These are phyloP conservation scores for Arthrobotrys pseudoclavata DNA, from an alignment of 2,329 filamentous ascomycete genomes.

Conservation along the genomic window DNA sequence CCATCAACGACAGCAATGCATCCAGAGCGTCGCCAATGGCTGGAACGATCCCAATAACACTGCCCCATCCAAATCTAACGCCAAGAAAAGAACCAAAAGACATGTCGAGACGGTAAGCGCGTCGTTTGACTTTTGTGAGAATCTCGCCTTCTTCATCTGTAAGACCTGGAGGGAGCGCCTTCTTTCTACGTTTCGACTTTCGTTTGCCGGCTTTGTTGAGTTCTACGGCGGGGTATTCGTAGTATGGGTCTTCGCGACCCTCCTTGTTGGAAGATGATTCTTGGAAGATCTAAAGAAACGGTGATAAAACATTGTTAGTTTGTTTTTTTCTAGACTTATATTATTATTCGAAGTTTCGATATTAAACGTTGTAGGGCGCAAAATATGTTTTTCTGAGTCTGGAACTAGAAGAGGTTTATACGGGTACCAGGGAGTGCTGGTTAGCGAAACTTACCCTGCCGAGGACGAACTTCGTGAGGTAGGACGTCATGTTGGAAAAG, in stretches of 20 bases:
- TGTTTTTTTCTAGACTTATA: too few species aligned
- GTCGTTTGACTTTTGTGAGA: constrained; percentile 85
- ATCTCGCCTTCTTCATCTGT: constrained; percentile 84
- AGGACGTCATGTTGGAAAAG: constrained; percentile 69
- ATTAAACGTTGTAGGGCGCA: too few species aligned
- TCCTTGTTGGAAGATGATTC: constrained; percentile 73
- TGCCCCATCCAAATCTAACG: constrained; percentile 88
- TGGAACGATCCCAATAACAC: constrained; percentile 86
- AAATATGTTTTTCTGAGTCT: too few species aligned
- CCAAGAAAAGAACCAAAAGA: constrained; percentile 84
- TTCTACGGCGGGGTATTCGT: constrained; percentile 76
- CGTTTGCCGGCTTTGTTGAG: constrained; percentile 66
- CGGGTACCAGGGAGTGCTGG: too few species aligned
- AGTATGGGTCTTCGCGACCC: constrained; percentile 86
- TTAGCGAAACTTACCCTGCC: constrained; percentile 45
- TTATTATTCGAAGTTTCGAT: too few species aligned
- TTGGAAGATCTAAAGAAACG: constrained; percentile 71
- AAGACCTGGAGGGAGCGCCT: constrained; percentile 84
- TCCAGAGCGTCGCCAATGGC: constrained; percentile 82
- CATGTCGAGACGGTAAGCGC: constrained; percentile 88
- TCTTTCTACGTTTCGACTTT: constrained; percentile 86
- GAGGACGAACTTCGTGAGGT: constrained; percentile 71
- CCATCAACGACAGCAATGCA: constrained; percentile 78
- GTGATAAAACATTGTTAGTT: constrained; percentile 3
- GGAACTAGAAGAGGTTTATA: too few species aligned